Conservation (phyloP, 2,329 filamentous ascomycete genomes). For the Amauroascus verrucosus region DNA sequence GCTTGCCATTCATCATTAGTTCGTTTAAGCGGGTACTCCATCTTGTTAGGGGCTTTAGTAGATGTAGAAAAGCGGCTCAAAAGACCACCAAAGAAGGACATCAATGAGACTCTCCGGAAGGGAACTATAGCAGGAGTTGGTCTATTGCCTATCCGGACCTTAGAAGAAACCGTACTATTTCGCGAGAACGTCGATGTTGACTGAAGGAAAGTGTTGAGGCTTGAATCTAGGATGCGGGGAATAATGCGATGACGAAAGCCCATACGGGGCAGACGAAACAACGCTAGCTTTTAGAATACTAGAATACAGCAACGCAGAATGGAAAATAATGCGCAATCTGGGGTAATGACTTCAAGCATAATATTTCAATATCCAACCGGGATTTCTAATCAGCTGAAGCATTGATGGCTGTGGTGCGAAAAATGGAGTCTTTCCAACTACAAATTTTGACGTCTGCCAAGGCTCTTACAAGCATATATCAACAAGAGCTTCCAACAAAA, state of each 20-base stretch:
- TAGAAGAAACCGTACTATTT: not conserved
- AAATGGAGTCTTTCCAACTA: no score
- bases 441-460: no score
- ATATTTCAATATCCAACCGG: not conserved
- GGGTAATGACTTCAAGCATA: no score
- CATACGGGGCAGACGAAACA: not conserved
- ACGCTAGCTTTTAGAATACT: not conserved
- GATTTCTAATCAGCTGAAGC: not conserved
- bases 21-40: conserved; percentile 54
- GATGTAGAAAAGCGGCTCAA: conserved; percentile 55
- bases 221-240: conserved; percentile 3
- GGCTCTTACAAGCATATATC: no score
- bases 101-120: conserved; percentile 23
- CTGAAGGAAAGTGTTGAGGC: not conserved
- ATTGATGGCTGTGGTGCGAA: no score
- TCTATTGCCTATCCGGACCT: not conserved
- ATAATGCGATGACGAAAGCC: not conserved
- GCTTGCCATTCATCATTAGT: conserved; percentile 79
- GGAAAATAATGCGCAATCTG: not conserved
- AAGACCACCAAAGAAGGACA: conserved; percentile 67
- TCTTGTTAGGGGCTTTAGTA: conserved; percentile 21
- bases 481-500: no score
- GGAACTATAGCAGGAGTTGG: not conserved
- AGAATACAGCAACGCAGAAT: no score
- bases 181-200: not conserved